A percentile compares a stretch with the other conserved stretches of the same genome.
These are phyloP conservation scores for Pseudonitzschia pungens DNA, from an alignment of 108 stramenopile species.

Conservation along the genomic window DNA sequence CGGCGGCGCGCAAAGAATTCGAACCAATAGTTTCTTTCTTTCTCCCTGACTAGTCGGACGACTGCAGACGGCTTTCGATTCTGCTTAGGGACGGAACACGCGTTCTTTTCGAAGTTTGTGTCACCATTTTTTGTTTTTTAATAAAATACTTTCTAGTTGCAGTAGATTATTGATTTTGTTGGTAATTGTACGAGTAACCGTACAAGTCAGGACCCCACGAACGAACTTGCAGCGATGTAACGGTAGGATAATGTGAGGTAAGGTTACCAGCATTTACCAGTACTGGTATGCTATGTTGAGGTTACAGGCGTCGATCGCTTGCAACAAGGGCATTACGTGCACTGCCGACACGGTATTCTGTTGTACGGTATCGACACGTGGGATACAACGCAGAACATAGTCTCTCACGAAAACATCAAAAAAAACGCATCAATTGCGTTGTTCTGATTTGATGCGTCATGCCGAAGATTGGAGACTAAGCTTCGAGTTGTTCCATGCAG, in stretches of 20 bases:
- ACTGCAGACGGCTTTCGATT: neutral
- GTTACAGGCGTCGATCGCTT: constrained; percentile 1
- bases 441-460: constrained; percentile 2
- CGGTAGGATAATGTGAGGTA: no score
- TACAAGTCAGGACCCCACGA: no score
- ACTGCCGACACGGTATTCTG: neutral
- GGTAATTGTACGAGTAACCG: no score
- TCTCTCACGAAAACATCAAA: neutral
- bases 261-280: no score
- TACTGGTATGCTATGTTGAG: no score
- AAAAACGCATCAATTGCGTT: neutral
- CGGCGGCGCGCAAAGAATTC: neutral
- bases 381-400: neutral
- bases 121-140: neutral
- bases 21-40: neutral
- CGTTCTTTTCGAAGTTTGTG: neutral
- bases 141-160: no score
- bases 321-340: neutral
- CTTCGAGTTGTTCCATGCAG: neutral
- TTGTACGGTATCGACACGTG: neutral
- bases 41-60: neutral
- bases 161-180: no score
- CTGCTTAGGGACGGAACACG: neutral
- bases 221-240: no score
- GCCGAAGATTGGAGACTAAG: neutral